Base-by-base conservation (phyloP, 441 rosid species). In the Adansonia grandidieri region DNA sequence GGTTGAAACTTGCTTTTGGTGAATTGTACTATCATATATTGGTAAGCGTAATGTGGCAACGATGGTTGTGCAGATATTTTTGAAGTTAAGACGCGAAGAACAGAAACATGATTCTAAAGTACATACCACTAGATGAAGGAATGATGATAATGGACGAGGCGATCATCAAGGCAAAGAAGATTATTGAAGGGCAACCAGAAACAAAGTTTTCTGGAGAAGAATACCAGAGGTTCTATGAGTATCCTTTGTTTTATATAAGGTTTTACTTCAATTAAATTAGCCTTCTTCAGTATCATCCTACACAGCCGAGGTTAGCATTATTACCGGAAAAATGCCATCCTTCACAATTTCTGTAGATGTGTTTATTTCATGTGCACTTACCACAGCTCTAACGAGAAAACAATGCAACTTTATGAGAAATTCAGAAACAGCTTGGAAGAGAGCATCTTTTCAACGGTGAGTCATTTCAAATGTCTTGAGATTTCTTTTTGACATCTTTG, bases 171-270 rank as follows among this genome's bases (percentile, higher is more conserved):
- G 77, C 80, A 2, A 82, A 71, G 78, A 82, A 76, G 82, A 75
- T 84, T 67, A 70, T 86, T 37, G 82, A 83, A 80, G 86, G 86
- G 24, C 15, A 63, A 70, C 85, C 82, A 9, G 85, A 82, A 67
- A 76, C 77, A 13, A 79, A 48, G 77, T 82, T 86, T 70, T 77
- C 77, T 47, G 71, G 47, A 0, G 86, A 81, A 70, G 86, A 85
- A 65, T 70, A 69, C 74, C 74, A 71, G 67, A 80, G 42, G 73
- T 66, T 68, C 45, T 79, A 86, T 79, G 50, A 75, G 88, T 86
- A 80, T 82, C 81, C 77, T 80, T 74, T n/a, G n/a, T 13, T 48
- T 32, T 10, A 32, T 56, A 5, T 53, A 4, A 15, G 62, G 70
- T 14, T 58, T 74, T 79, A 45, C 62, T 66, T 10, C 15, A 44